phyloP scores from a whole-genome alignment of 768 basidiomycete genomes.

The Pulveroboletus ravenelii region DNA sequence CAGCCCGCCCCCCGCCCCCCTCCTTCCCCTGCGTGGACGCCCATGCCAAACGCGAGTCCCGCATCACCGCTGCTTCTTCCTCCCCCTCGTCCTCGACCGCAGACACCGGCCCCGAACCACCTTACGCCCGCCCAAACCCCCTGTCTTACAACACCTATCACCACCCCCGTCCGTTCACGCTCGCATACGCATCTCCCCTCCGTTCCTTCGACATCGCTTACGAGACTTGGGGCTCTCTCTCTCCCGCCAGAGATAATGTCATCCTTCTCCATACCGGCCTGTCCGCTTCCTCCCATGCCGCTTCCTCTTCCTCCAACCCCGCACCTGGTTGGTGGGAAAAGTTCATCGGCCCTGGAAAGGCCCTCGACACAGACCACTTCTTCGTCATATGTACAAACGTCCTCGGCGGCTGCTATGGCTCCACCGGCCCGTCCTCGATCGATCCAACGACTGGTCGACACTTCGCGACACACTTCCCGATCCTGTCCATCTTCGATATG shows the following conservation, averaged over 20 bases:
- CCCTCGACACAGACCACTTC: conserved; percentile 88
- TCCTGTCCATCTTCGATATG: conserved; percentile 96
- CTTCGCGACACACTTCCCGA: conserved; percentile 89
- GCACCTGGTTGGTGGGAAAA: conserved; percentile 97
- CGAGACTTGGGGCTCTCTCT: conserved; percentile 95
- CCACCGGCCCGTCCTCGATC: conserved; percentile 87
- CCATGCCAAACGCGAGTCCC: conserved; percentile 66
- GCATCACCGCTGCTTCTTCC: conserved; percentile 39
- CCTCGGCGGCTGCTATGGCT: conserved; percentile 95
- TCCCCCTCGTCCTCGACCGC: no score
- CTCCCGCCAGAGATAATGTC: conserved; percentile 72
- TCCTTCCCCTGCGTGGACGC: conserved; percentile 79
- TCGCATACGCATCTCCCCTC: conserved; percentile 58
- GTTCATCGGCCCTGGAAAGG: conserved; percentile 93
- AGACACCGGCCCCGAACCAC: conserved; percentile 71
- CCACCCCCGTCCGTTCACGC: conserved; percentile 55
- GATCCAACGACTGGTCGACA: conserved; percentile 63
- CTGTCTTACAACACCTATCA: conserved; percentile 67
- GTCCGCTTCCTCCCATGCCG: conserved; percentile 93
- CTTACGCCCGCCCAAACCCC: conserved; percentile 77
- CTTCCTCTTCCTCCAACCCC: conserved; percentile 70
- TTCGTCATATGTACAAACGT: conserved; percentile 96
- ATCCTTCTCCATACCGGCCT: conserved; percentile 96
- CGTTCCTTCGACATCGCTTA: conserved; percentile 85
- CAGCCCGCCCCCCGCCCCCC: conserved; percentile 11